These are phyloP conservation scores for Yamadazyma songkhlaensis DNA, from an alignment of 1,139 yeast genomes.

Conservation along the genomic window DNA sequence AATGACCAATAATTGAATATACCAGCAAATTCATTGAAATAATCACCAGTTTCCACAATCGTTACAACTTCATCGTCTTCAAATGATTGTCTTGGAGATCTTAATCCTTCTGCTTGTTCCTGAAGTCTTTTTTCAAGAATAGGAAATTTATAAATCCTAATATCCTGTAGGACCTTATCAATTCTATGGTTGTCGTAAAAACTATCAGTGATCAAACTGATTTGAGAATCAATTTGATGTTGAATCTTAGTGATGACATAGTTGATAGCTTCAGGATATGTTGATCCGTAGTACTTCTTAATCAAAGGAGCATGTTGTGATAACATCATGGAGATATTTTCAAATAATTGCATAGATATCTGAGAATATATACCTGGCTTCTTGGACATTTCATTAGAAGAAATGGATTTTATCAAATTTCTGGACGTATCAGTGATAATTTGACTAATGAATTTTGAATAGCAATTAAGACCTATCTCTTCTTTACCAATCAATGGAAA, in stretches of 20 bases:
- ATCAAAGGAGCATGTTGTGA: slow-evolving; percentile 85
- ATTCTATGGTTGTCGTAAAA: slow-evolving; percentile 73
- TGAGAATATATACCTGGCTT: slow-evolving; percentile 58
- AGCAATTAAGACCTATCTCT: slow-evolving; percentile 70
- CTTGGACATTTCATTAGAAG: slow-evolving; percentile 26
- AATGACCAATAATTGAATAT: slow-evolving; percentile 86
- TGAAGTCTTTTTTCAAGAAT: slow-evolving; percentile 21
- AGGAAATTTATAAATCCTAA: slow-evolving; percentile 58
- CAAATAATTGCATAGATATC: slow-evolving; percentile 74
- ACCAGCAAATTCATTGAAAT: slow-evolving; percentile 67
- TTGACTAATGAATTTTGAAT: slow-evolving; percentile 81
- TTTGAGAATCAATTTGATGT: slow-evolving; percentile 85
- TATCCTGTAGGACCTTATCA: slow-evolving; percentile 53
- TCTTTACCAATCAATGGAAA: slow-evolving; percentile 83
- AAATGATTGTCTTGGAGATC: slow-evolving; percentile 11
- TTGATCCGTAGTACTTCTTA: slow-evolving; percentile 60
- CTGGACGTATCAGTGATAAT: slow-evolving; percentile 81
- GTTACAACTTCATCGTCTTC: slow-evolving; percentile 36
- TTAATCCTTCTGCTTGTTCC: slow-evolving; percentile 8
- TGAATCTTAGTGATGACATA: slow-evolving; percentile 73
- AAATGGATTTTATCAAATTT: slow-evolving; percentile 44
- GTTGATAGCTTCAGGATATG: slow-evolving; percentile 53
- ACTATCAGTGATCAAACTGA: slow-evolving; percentile 83
- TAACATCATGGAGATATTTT: slow-evolving; percentile 79
- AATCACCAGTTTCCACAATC: slow-evolving; percentile 47